Evolutionary conservation across 495 filamentous ascomycete genomes (phyloP).

Genomic region (Xylaria castorea): DNA sequence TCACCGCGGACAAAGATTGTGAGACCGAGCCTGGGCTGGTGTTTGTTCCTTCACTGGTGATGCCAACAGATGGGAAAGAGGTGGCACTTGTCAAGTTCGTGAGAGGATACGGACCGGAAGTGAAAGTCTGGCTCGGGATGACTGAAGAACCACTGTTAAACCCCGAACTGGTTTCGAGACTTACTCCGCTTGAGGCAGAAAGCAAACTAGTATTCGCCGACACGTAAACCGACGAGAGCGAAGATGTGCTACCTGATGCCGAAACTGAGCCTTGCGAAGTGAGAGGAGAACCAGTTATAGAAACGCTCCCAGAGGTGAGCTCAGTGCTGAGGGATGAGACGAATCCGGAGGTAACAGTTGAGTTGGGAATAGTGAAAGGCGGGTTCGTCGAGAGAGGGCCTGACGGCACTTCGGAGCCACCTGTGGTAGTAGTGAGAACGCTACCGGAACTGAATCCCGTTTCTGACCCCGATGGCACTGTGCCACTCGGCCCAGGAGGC

Average conservation of each 20-base stretch:
- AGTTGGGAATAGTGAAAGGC: slow-evolving; percentile 1
- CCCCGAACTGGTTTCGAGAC: background rate
- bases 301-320: background rate
- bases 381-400: background rate
- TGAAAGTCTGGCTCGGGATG: background rate
- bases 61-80: background rate
- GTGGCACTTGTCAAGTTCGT: slow-evolving; percentile 4
- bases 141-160: background rate
- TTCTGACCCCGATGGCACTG: background rate
- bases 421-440: background rate
- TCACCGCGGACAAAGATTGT: background rate
- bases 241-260: background rate
- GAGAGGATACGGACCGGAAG: background rate
- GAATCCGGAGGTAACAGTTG: background rate
- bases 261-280: slow-evolving; percentile 3
- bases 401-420: background rate
- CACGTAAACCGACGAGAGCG: background rate
- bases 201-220: slow-evolving; percentile 11
- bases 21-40: background rate
- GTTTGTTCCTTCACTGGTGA: background rate
- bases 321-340: background rate
- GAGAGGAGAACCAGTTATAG: background rate
- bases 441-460: background rate
- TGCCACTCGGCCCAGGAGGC: background rate
- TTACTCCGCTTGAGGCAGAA: background rate